These are phyloP conservation scores for Saccharomycopsis hybrid DNA, from an alignment of 1,139 yeast genomes.

Conservation along the genomic window DNA sequence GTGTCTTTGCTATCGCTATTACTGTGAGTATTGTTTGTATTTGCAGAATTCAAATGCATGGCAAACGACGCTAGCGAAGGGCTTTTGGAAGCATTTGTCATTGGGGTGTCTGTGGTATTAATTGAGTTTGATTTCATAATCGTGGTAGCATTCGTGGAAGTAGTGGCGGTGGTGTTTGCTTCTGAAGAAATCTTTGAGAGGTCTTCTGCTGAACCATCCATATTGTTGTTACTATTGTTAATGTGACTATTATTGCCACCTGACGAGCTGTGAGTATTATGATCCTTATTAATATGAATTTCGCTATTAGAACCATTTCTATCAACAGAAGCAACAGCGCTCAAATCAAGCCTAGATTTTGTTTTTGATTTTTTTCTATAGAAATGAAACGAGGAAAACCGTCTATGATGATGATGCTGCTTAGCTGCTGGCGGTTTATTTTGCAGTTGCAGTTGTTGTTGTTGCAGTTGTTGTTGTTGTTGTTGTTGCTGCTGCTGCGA, in stretches of 20 bases:
- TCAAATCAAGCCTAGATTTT: not conserved
- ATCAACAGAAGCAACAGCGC: not conserved
- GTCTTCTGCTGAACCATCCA: no score
- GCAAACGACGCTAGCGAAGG: no score
- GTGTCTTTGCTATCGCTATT: not conserved
- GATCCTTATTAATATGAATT: not conserved
- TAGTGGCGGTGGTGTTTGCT: no score
- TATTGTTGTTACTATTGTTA: not conserved
- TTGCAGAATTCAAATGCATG: no score
- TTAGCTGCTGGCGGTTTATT: no score
- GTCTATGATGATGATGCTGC: not conserved
- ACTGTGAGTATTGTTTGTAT: not conserved
- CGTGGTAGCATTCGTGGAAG: no score
- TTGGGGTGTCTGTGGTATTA: no score
- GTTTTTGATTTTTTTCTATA: constrained; percentile 5
- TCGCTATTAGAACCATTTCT: not conserved
- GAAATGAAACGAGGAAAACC: constrained; percentile 14
- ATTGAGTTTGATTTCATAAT: no score
- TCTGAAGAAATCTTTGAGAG: no score
- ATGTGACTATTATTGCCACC: not conserved
- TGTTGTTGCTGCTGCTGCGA: not conserved
- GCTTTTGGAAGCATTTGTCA: no score
- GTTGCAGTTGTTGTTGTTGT: not conserved
- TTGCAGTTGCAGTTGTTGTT: not conserved
- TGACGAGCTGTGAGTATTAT: not conserved